Evolutionary conservation across 805 yeast species (phyloP).

Genomic region (Saturnispora sanitii): DNA sequence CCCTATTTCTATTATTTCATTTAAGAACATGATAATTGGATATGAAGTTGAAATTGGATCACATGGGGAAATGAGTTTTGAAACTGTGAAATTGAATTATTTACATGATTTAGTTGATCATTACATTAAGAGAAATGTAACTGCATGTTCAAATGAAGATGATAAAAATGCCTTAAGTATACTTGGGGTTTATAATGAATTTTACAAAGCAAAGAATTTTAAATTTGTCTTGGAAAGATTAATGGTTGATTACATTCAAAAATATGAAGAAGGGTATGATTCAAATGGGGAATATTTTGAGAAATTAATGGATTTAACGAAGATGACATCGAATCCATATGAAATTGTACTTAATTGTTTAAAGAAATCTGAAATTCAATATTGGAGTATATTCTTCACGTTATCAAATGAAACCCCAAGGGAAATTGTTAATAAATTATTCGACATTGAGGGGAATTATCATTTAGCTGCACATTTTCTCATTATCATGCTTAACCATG

Average conservation of each 20-base stretch:
- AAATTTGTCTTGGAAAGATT: constrained; percentile 41
- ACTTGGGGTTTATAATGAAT: constrained; percentile 27
- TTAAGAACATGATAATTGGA: constrained; percentile 40
- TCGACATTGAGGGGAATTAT: constrained; percentile 30
- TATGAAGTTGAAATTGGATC: constrained; percentile 34
- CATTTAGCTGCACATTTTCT: constrained; percentile 42
- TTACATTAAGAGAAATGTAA: constrained; percentile 29
- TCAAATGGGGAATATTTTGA: constrained; percentile 20
- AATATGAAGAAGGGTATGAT: constrained; percentile 25
- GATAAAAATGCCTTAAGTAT: constrained; percentile 21
- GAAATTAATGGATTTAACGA: constrained; percentile 25
- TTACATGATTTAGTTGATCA: constrained; percentile 38
- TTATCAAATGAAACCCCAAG: constrained; percentile 35
- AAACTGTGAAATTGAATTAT: constrained; percentile 33
- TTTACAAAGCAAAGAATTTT: constrained; percentile 33
- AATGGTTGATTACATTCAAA: constrained; percentile 31
- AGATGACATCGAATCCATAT: constrained; percentile 24
- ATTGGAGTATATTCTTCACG: constrained; percentile 40
- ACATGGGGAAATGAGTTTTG: constrained; percentile 19
- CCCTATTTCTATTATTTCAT: constrained; percentile 38
- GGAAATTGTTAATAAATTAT: constrained; percentile 32
- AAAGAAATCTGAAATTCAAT: constrained; percentile 42
- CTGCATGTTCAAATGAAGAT: constrained; percentile 11
- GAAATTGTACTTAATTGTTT: constrained; percentile 41
- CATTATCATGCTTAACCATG: constrained; percentile 42